Percentiles rank a stretch among this genome's conserved stretches.
These are phyloP conservation scores for Irpex sp. DNA, from an alignment of 1,284 basidiomycete genomes.

Conservation along the genomic window DNA sequence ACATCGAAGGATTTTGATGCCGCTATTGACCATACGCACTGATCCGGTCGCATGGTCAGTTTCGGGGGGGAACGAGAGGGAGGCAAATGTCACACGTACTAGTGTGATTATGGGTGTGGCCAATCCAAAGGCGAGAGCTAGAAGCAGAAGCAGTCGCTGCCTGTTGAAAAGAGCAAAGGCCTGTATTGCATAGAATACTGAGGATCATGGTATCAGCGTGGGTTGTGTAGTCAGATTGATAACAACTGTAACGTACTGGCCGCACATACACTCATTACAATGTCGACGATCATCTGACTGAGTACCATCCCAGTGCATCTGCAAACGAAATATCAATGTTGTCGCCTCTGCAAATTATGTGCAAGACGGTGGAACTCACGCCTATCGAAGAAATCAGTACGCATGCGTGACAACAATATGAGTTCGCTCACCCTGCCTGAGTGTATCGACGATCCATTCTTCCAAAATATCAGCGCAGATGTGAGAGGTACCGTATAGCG, in stretches of 20 bases:
- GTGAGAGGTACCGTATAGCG: background rate
- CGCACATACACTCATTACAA: background rate
- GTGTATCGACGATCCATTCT: background rate
- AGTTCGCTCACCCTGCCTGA: background rate
- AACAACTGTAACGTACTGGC: background rate
- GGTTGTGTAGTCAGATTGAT: background rate
- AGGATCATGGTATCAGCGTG: background rate
- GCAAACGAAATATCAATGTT: background rate
- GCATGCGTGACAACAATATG: background rate
- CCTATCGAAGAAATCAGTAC: background rate
- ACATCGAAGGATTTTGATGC: background rate
- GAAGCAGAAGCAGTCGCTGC: background rate
- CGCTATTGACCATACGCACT: background rate
- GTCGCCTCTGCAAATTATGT: background rate
- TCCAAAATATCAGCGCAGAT: background rate
- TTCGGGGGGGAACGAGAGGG: background rate
- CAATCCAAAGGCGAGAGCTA: background rate
- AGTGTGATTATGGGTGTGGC: background rate
- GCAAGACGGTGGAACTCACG: background rate
- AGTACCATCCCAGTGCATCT: background rate
- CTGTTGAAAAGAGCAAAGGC: background rate
- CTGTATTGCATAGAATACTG: slow-evolving; percentile 1
- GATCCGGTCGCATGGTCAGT: background rate
- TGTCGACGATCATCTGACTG: background rate
- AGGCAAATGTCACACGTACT: background rate